Evolutionary conservation across 345 rosid genomes (phyloP).

Genomic region (Pseudoturritis turrita): DNA sequence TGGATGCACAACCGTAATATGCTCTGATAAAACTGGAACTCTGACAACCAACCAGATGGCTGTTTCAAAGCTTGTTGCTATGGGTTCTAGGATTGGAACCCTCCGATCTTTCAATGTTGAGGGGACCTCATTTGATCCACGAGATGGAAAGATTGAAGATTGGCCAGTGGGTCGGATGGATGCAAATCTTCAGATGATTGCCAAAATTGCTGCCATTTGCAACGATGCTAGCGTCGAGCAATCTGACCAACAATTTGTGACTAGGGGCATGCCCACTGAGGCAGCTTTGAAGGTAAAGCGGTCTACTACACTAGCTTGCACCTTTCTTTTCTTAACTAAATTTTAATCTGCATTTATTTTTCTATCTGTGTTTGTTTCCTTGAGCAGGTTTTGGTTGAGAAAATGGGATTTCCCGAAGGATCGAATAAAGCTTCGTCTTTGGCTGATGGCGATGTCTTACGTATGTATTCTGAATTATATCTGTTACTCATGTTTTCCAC

Average conservation of each 20-base stretch:
- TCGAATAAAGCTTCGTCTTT: conserved; percentile 35
- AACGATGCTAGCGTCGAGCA: conserved; percentile 79
- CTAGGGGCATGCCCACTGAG: conserved; percentile 84
- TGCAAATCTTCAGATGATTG: conserved; percentile 82
- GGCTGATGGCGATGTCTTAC: conserved; percentile 36
- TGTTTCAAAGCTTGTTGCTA: conserved; percentile 75
- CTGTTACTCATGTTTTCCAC: background rate
- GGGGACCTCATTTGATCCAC: conserved; percentile 80
- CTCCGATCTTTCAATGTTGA: conserved; percentile 73
- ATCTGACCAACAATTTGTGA: conserved; percentile 59
- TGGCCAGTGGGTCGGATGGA: conserved; percentile 79
- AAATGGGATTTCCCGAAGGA: conserved; percentile 83
- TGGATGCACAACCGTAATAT: conserved; percentile 91
- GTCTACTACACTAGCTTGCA: background rate
- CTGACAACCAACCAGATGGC: conserved; percentile 94
- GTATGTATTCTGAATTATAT: conserved; percentile 37
- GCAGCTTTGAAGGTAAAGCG: conserved; percentile 89
- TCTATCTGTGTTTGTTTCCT: background rate
- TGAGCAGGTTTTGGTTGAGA: conserved; percentile 88
- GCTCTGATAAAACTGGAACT: conserved; percentile 95
- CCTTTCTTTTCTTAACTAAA: background rate
- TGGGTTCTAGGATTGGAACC: conserved; percentile 64
- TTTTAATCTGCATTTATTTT: background rate
- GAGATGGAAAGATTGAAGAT: conserved; percentile 69
- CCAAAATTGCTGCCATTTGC: conserved; percentile 83